These are phyloP conservation scores for Clarireedia paspali DNA, from an alignment of 2,329 filamentous ascomycete genomes.

Conservation along the genomic window DNA sequence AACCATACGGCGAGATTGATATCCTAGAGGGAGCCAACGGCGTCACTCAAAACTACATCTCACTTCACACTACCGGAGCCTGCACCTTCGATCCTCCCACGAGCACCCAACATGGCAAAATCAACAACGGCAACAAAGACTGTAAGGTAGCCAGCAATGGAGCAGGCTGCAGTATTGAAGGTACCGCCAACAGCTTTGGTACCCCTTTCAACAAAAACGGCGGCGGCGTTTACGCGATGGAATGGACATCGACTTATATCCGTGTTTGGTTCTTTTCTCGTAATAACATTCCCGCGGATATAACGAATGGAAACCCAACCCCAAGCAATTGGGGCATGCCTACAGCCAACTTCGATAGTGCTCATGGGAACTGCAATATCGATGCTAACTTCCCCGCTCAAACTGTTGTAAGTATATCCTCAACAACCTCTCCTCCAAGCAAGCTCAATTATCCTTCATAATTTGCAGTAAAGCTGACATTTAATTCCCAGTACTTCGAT, in stretches of 20 bases:
- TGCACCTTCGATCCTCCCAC: conserved; percentile 17
- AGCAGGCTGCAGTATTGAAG: conserved; percentile 32
- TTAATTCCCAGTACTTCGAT: conserved; percentile 44
- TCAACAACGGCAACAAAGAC: conserved; percentile 33
- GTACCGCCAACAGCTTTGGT: conserved; percentile 32
- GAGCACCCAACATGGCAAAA: conserved; percentile 7
- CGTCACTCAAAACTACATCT: conserved; percentile 10
- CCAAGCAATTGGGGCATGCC: conserved; percentile 62
- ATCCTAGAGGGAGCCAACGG: conserved; percentile 52
- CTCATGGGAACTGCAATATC: conserved; percentile 56
- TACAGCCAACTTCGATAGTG: conserved; percentile 48
- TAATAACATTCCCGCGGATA: conserved; percentile 62
- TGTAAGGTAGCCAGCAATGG: conserved; percentile 28
- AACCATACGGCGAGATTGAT: conserved; percentile 24
- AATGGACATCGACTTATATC: conserved; percentile 46
- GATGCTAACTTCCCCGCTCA: conserved; percentile 60
- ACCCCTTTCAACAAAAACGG: conserved; percentile 19
- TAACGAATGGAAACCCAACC: conserved; percentile 54
- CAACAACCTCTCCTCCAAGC: background rate
- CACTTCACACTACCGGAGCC: conserved; percentile 15
- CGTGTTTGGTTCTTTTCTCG: conserved; percentile 49
- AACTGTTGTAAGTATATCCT: conserved; percentile 48
- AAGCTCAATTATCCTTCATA: background rate
- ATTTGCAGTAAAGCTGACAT: background rate
- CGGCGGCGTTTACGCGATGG: conserved; percentile 45